Evolutionary conservation across 257 asterid genomes (phyloP).

Genomic region (Solanum chaucha): DNA sequence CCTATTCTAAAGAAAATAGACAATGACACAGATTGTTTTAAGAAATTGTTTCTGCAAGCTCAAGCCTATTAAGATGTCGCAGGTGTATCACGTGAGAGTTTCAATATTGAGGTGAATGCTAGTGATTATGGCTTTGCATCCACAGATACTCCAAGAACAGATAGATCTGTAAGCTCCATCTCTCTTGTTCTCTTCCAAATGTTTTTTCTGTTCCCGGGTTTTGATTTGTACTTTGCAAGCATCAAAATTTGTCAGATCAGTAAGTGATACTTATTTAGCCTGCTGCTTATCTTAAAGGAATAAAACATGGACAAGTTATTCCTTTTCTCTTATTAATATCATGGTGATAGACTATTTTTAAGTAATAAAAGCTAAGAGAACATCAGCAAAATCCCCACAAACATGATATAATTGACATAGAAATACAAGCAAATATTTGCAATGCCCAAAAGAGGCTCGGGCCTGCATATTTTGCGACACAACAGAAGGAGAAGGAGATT

Average conservation of each 20-base stretch:
- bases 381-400: too few relatives aligned
- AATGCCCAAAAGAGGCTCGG: too few relatives aligned
- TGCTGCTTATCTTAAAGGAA: neutral
- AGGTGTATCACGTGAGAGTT: constrained; percentile 92
- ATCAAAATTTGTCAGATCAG: neutral
- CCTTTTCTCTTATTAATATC: neutral
- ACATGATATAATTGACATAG: too few relatives aligned
- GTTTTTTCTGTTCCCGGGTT: neutral
- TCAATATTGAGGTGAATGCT: constrained; percentile 65
- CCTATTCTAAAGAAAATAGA: neutral
- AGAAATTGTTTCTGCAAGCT: neutral
- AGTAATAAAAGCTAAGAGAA: neutral
- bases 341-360: neutral
- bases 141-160: constrained; percentile 96
- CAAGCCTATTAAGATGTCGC: constrained; percentile 3
- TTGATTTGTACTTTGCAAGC: neutral
- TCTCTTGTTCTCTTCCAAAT: neutral
- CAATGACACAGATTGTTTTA: neutral
- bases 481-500: too few relatives aligned
- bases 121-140: constrained; percentile 70
- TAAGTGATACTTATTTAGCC: neutral
- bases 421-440: too few relatives aligned
- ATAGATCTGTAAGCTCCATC: constrained; percentile 64
- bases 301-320: neutral
- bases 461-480: too few relatives aligned